Conservation (phyloP, 768 basidiomycete species). For the Suillus sp. region DNA sequence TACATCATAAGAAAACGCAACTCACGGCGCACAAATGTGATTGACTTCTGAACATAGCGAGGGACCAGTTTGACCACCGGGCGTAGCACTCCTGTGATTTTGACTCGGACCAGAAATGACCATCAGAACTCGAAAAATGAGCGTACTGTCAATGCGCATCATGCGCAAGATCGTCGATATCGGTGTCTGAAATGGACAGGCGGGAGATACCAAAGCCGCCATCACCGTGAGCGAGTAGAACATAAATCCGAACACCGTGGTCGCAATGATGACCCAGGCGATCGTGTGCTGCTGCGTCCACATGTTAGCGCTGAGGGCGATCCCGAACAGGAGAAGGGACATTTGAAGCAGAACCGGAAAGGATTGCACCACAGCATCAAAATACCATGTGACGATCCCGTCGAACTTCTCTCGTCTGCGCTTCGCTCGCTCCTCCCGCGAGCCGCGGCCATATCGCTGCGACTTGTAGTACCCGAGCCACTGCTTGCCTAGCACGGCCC, state of each 20-base stretch:
- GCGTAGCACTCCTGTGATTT: too few species aligned
- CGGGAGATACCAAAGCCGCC: constrained; percentile 4
- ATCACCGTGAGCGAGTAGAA: constrained; percentile 8
- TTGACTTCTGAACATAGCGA: too few species aligned
- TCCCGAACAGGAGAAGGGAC: constrained; percentile 16
- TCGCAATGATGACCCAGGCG: constrained; percentile 6
- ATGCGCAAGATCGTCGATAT: neutral
- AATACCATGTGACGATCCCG: constrained; percentile 16
- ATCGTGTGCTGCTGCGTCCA: constrained; percentile 2
- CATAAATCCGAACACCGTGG: neutral
- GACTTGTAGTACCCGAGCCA: constrained; percentile 14
- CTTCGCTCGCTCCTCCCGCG: constrained; percentile 13
- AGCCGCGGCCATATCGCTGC: constrained; percentile 4
- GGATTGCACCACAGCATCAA: constrained; percentile 12
- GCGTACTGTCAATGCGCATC: too few species aligned
- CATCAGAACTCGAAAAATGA: too few species aligned
- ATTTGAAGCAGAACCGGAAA: constrained; percentile 17
- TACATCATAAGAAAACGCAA: too few species aligned
- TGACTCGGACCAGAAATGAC: too few species aligned
- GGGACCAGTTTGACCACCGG: too few species aligned
- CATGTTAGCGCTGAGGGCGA: constrained; percentile 12
- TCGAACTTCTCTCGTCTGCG: constrained; percentile 15
- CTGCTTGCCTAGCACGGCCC: constrained; percentile 20
- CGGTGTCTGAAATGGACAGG: constrained; percentile 10
- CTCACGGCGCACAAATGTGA: too few species aligned